Evolutionary conservation across 2,329 filamentous ascomycete genomes (phyloP), one percentile per base, ranked within the genome.

Genomic region (Cladophialophora bantiana): DNA sequence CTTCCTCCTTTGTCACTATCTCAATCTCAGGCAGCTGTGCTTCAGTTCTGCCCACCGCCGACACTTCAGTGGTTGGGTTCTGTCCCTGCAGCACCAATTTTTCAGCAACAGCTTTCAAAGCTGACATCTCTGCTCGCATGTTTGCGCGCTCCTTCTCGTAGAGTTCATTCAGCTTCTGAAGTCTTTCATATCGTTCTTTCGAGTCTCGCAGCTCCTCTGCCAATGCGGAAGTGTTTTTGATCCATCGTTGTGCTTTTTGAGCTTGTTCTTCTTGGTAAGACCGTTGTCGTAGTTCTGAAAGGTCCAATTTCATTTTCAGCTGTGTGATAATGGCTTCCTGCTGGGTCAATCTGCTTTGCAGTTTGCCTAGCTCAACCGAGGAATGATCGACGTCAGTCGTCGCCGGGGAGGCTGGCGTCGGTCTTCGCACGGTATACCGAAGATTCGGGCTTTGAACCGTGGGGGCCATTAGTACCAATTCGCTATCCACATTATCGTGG

Each of bases 241-340:
- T 50, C 61, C 60, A 62, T 53, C 57, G 40, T 38, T 64, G 20
- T n/a, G 59, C 45, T n/a, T 59, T 63, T 52, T 56, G 55, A 13
- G 36, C 45, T 36, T 42, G 48, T 32, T 54, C 62, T 58, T 65
- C 45, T 20, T 62, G 58, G n/a, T 52, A 58, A 40, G 66, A 60
- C 9, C 20, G 56, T 12, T 68, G 63, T 50, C 59, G 54, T 31
- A 48, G 42, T 36, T 62, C 53, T 10, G 62, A 45, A 35, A 68
- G 55, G 31, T 58, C 62, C 15, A 68, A 15, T 45, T 56, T 62
- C 13, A 58, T 56, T 34, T 68, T 68, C 34, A 68, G 48, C 15
- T 53, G 38, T 7, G 45, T 36, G 31, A 68, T 68, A 9, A 50
- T 20, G 9, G 48, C 54, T 15, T 68, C 62, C 35, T 65, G 62